These are phyloP conservation scores for Fusarium sublunatum DNA, from an alignment of 2,329 filamentous ascomycete genomes.

Conservation along the genomic window DNA sequence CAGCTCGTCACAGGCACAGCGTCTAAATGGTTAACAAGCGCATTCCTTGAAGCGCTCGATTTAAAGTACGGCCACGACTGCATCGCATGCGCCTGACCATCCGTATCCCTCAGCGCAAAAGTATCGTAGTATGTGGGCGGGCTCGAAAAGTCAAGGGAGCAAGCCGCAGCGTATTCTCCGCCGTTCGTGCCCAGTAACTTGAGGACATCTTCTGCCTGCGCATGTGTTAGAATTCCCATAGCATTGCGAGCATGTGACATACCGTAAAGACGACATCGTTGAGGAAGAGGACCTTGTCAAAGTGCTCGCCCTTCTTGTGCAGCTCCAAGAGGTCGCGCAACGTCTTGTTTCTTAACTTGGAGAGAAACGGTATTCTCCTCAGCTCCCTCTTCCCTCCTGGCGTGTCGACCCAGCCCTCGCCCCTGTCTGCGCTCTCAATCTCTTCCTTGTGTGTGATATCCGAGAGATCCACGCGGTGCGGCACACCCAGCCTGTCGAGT, in stretches of 20 bases:
- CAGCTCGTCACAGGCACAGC: slow-evolving; percentile 60
- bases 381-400: slow-evolving; percentile 64
- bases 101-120: slow-evolving; percentile 68
- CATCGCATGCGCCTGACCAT: slow-evolving; percentile 63
- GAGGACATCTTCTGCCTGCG: slow-evolving; percentile 65
- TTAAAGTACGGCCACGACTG: slow-evolving; percentile 71
- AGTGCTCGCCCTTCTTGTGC: slow-evolving; percentile 59
- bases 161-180: slow-evolving; percentile 70
- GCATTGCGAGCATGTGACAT: slow-evolving; percentile 33
- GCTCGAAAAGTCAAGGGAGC: slow-evolving; percentile 68
- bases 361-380: slow-evolving; percentile 75
- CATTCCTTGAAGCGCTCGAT: slow-evolving; percentile 61
- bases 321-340: slow-evolving; percentile 68
- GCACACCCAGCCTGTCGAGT: slow-evolving; percentile 64
- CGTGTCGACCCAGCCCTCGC: slow-evolving; percentile 73
- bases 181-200: slow-evolving; percentile 66
- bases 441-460: slow-evolving; percentile 68
- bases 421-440: slow-evolving; percentile 56
- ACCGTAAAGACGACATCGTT: slow-evolving; percentile 73
- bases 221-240: slow-evolving; percentile 5
- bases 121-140: slow-evolving; percentile 70
- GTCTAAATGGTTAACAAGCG: slow-evolving; percentile 61
- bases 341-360: slow-evolving; percentile 71
- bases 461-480: slow-evolving; percentile 67
- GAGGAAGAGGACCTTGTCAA: slow-evolving; percentile 70